phyloP scores from a whole-genome alignment of 2,329 filamentous ascomycete genomes.

The Aspergillus sp. region DNA sequence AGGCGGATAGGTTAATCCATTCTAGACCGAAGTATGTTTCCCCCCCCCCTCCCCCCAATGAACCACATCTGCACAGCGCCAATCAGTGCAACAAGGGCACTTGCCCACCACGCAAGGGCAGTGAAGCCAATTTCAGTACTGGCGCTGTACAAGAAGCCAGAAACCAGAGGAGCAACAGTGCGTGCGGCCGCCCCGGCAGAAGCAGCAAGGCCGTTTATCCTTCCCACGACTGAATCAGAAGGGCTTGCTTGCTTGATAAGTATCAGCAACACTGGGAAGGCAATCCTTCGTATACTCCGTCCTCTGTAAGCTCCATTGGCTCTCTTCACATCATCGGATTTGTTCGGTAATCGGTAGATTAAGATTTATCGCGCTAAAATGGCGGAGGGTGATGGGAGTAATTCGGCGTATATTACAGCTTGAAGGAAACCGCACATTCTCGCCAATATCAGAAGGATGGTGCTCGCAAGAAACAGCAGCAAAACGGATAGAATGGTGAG shows the following conservation, averaged over 20 bases:
- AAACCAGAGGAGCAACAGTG: conserved; percentile 68
- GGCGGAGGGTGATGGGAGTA: too few relatives aligned
- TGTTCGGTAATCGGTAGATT: too few relatives aligned
- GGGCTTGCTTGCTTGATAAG: conserved; percentile 71
- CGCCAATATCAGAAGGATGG: too few relatives aligned
- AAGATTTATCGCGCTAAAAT: too few relatives aligned
- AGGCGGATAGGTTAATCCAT: too few relatives aligned
- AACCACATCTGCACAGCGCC: conserved; percentile 59
- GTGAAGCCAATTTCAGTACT: conserved; percentile 59
- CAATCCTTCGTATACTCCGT: conserved; percentile 42
- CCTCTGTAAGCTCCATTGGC: too few relatives aligned
- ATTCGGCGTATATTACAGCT: too few relatives aligned
- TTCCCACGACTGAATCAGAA: conserved; percentile 61
- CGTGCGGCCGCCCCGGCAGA: conserved; percentile 69
- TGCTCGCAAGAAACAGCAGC: too few relatives aligned
- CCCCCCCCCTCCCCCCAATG: conserved; percentile 52
- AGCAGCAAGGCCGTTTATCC: conserved; percentile 71
- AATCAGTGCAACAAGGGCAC: conserved; percentile 54
- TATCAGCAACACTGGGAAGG: conserved; percentile 67
- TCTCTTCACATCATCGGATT: too few relatives aligned
- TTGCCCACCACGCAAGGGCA: conserved; percentile 64
- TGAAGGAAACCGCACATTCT: too few relatives aligned
- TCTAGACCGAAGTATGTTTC: conserved; percentile 40
- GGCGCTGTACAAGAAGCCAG: conserved; percentile 65
- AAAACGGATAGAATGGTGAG: too few relatives aligned